phyloP scores from a whole-genome alignment of 2,329 filamentous ascomycete genomes.

The Ascochyta clinopodiicola region DNA sequence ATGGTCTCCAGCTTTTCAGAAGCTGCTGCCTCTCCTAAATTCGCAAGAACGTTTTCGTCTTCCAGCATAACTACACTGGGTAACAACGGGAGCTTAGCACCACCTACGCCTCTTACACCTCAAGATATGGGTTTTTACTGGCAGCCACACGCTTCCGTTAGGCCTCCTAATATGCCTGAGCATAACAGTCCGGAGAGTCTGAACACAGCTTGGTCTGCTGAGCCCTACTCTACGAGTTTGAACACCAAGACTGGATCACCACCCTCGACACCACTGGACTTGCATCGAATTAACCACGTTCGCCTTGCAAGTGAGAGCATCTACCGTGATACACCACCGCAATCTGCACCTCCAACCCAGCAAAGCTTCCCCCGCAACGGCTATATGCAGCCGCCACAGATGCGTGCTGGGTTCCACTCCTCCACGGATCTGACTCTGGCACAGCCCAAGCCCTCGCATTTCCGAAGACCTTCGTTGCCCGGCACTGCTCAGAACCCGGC shows the following conservation, averaged over 20 bases:
- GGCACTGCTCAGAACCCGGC: conserved; percentile 34
- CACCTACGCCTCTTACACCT: conserved; percentile 57
- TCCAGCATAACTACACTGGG: conserved; percentile 46
- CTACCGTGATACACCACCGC: conserved; percentile 57
- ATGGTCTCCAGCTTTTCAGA: conserved; percentile 55
- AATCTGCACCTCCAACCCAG: conserved; percentile 59
- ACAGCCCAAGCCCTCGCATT: conserved; percentile 47
- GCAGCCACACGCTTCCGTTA: conserved; percentile 46
- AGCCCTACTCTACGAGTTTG: conserved; percentile 39
- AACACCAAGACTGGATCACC: conserved; percentile 51
- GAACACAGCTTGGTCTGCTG: conserved; percentile 46
- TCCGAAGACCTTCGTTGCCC: conserved; percentile 46
- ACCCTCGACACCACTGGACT: conserved; percentile 53
- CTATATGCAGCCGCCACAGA: conserved; percentile 47
- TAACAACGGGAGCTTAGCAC: conserved; percentile 52
- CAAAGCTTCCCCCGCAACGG: conserved; percentile 51
- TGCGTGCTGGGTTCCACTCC: conserved; percentile 42
- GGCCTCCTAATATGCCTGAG: conserved; percentile 41
- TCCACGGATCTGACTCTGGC: conserved; percentile 43
- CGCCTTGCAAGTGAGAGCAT: conserved; percentile 40
- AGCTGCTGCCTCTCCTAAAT: conserved; percentile 56
- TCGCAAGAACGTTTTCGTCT: conserved; percentile 48
- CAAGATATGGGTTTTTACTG: conserved; percentile 50
- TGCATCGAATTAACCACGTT: conserved; percentile 38
- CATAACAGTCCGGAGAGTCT: conserved; percentile 50